These are phyloP conservation scores for Rutidosis leptorrhynchoides DNA, from an alignment of 129 eudicot species.

Conservation along the genomic window DNA sequence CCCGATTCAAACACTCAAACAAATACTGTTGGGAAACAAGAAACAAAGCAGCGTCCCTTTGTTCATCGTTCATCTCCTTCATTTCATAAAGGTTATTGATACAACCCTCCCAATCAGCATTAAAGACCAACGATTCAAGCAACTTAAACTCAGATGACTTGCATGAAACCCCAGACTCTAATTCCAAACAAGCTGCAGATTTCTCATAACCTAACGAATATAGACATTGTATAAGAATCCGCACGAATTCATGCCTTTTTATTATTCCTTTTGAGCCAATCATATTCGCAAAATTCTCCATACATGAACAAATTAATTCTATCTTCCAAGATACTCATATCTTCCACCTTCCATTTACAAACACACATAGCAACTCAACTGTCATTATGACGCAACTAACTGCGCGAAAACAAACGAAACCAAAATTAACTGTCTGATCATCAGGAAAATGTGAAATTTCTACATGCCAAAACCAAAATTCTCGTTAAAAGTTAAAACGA, in stretches of 20 bases:
- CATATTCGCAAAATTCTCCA: conserved; percentile 47
- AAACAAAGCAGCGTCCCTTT: conserved; percentile 66
- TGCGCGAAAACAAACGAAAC: conserved; percentile 18
- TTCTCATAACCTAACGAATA: conserved; percentile 65
- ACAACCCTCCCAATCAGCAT: conserved; percentile 74
- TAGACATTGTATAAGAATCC: conserved; percentile 72
- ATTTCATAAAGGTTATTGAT: conserved; percentile 40
- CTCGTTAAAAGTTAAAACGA: neutral
- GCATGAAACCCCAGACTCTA: conserved; percentile 60
- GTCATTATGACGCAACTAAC: conserved; percentile 12
- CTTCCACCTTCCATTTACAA: conserved; percentile 22
- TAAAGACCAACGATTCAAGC: conserved; percentile 52
- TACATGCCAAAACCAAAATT: neutral
- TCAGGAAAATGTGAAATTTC: conserved; percentile 2
- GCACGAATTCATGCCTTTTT: conserved; percentile 68
- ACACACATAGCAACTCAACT: conserved; percentile 20
- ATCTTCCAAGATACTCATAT: conserved; percentile 33
- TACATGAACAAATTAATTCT: conserved; percentile 24
- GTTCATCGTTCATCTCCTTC: conserved; percentile 60
- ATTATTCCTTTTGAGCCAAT: conserved; percentile 64
- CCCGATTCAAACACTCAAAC: conserved; percentile 63
- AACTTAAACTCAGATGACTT: conserved; percentile 56
- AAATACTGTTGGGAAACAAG: conserved; percentile 65
- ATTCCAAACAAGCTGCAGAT: conserved; percentile 79
- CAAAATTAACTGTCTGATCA: neutral